Percentiles rank a stretch among this genome's conserved stretches.
Evolutionary conservation across 371 early-diverging fungal species (phyloP).

Genomic region (Haplosporangium sp.): DNA sequence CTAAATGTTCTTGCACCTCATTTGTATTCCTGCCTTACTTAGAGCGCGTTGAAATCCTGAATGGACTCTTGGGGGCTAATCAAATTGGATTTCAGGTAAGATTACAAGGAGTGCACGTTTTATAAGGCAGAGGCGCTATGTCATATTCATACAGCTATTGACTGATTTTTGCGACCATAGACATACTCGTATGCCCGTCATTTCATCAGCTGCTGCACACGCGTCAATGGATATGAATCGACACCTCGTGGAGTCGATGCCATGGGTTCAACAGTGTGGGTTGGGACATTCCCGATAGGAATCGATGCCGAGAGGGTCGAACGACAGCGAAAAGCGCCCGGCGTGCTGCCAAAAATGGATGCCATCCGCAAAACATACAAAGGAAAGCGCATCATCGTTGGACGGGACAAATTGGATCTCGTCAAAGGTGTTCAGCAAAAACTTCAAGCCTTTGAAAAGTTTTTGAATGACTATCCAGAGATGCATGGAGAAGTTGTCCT

Average conservation of each 20-base stretch:
- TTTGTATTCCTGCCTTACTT: slow-evolving; percentile 15
- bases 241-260: slow-evolving; percentile 85
- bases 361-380: slow-evolving; percentile 87
- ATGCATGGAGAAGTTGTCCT: slow-evolving; percentile 90
- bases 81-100: slow-evolving; percentile 92
- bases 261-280: slow-evolving; percentile 78
- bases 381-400: slow-evolving; percentile 96
- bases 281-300: slow-evolving; percentile 97
- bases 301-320: slow-evolving; percentile 82
- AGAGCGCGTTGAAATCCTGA: slow-evolving; percentile 91
- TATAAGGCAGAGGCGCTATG: no score
- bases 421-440: slow-evolving; percentile 99
- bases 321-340: slow-evolving; percentile 54
- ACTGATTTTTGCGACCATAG: slow-evolving; percentile 57
- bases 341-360: slow-evolving; percentile 76
- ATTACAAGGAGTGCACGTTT: background rate
- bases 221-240: slow-evolving; percentile 89
- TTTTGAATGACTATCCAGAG: slow-evolving; percentile 90
- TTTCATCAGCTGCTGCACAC: slow-evolving; percentile 93
- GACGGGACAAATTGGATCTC: slow-evolving; percentile 98
- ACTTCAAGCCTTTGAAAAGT: slow-evolving; percentile 93
- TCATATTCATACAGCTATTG: no score
- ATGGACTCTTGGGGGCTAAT: slow-evolving; percentile 93
- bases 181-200: slow-evolving; percentile 97
- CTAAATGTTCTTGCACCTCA: no score